Evolutionary conservation across 2,329 filamentous ascomycete genomes (phyloP).

Genomic region (Pseudophaeomoniella oleicola): DNA sequence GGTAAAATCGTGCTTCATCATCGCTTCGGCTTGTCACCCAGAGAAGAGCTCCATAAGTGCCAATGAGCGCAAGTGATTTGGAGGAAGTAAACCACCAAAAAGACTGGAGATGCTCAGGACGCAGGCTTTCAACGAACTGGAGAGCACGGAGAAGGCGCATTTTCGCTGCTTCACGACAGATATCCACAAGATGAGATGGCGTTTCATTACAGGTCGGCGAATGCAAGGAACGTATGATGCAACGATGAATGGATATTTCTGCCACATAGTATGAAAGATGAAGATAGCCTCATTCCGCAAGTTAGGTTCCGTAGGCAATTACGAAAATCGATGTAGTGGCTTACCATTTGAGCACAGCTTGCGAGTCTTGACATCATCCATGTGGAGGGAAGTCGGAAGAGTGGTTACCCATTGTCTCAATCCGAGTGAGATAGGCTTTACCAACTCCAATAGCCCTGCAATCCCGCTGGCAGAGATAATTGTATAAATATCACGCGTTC

Average conservation of each 20-base stretch:
- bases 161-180: constrained; percentile 27
- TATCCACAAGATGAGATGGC: constrained; percentile 35
- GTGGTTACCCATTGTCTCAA: constrained; percentile 69
- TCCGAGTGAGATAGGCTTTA: constrained; percentile 70
- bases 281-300: constrained; percentile 49
- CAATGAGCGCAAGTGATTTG: constrained; percentile 26
- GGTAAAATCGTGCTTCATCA: constrained; percentile 21
- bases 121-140: constrained; percentile 28
- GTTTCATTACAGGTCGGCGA: not conserved
- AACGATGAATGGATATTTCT: constrained; percentile 83
- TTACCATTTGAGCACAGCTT: constrained; percentile 23
- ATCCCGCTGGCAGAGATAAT: constrained; percentile 53
- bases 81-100: constrained; percentile 33
- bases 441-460: constrained; percentile 56
- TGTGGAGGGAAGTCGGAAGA: constrained; percentile 47
- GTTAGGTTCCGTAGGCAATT: constrained; percentile 20
- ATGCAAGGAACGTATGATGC: constrained; percentile 67
- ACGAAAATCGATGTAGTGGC: constrained; percentile 20
- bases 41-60: constrained; percentile 25
- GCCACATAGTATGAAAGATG: constrained; percentile 89
- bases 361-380: constrained; percentile 39
- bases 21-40: constrained; percentile 18
- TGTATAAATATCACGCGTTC: constrained; percentile 53
- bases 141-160: constrained; percentile 28
- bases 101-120: constrained; percentile 29